Percentiles rank a stretch among this genome's conserved stretches.
These are phyloP conservation scores for Cichorium intybus DNA, from an alignment of 140 eudicot species.

Conservation along the genomic window DNA sequence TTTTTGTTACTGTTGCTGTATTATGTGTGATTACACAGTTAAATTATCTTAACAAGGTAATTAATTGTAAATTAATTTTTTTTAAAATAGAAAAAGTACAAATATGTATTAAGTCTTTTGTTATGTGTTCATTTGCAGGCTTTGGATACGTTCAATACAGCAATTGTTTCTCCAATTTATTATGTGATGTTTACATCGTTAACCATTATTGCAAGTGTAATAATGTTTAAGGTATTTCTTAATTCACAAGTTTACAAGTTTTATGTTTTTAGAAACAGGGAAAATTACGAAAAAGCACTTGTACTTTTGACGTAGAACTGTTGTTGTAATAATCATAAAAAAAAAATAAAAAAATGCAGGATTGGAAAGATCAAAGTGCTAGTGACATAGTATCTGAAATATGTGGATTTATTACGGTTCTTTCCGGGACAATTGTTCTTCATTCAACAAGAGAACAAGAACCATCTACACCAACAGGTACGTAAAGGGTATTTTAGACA, in stretches of 20 bases:
- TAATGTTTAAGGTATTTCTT: constrained; percentile 81
- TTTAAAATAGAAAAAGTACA: not conserved
- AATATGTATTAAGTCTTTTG: no score
- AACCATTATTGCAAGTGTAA: constrained; percentile 78
- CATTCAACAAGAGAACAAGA: constrained; percentile 84
- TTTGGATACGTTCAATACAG: constrained; percentile 80
- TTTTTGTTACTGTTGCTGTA: constrained; percentile 62
- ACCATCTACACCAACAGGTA: constrained; percentile 58
- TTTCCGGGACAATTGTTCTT: constrained; percentile 80
- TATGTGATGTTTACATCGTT: constrained; percentile 91
- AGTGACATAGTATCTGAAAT: constrained; percentile 78
- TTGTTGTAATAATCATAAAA: not conserved
- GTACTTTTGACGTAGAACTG: not conserved
- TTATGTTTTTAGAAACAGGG: not conserved
- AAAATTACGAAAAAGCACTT: no score
- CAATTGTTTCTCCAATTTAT: constrained; percentile 90
- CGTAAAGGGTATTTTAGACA: constrained; percentile 3
- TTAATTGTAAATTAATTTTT: no score
- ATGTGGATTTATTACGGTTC: constrained; percentile 87
- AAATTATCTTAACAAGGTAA: constrained; percentile 85
- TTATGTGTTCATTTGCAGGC: constrained; percentile 81
- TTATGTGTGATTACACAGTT: constrained; percentile 71
- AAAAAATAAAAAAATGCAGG: constrained; percentile 39
- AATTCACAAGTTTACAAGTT: not conserved
- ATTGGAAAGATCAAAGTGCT: constrained; percentile 65